A percentile compares a stretch with the other conserved stretches of the same genome.
These are phyloP conservation scores for Phanerodontia chrysosporium DNA, from an alignment of 768 basidiomycete genomes.

Conservation along the genomic window DNA sequence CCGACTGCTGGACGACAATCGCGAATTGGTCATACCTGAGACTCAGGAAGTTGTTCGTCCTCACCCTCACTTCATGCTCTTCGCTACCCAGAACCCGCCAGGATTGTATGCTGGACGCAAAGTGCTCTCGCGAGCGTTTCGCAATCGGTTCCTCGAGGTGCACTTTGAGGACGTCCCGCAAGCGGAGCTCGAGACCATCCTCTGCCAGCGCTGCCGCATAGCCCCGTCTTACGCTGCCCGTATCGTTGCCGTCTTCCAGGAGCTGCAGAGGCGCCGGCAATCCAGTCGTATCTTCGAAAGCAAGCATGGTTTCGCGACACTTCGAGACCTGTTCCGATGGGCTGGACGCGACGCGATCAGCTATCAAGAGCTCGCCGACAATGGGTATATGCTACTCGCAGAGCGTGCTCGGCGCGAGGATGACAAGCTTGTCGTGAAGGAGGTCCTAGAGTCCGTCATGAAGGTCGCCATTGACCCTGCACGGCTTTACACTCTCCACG, in stretches of 20 bases:
- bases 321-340: slow-evolving; percentile 97
- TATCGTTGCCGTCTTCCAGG: slow-evolving; percentile 89
- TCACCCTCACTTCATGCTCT: slow-evolving; percentile 95
- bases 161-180: slow-evolving; percentile 98
- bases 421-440: slow-evolving; percentile 86
- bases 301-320: slow-evolving; percentile 93
- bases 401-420: slow-evolving; percentile 83
- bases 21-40: slow-evolving; percentile 92
- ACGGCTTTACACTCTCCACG: slow-evolving; percentile 58
- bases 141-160: slow-evolving; percentile 95
- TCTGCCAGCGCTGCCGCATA: slow-evolving; percentile 89
- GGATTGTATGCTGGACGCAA: slow-evolving; percentile 95
- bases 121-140: slow-evolving; percentile 90
- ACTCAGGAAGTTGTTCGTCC: slow-evolving; percentile 93
- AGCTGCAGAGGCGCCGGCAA: slow-evolving; percentile 90
- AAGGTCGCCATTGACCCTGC: slow-evolving; percentile 77
- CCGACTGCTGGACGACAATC: slow-evolving; percentile 93
- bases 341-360: slow-evolving; percentile 85
- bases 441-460: slow-evolving; percentile 87
- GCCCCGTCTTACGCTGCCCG: slow-evolving; percentile 90
- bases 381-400: slow-evolving; percentile 96
- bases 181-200: slow-evolving; percentile 85
- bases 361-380: slow-evolving; percentile 90
- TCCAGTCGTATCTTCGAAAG: slow-evolving; percentile 93
- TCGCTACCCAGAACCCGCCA: slow-evolving; percentile 97